These are phyloP conservation scores for Madurella fahalii DNA, from an alignment of 2,329 filamentous ascomycete genomes.

Conservation along the genomic window DNA sequence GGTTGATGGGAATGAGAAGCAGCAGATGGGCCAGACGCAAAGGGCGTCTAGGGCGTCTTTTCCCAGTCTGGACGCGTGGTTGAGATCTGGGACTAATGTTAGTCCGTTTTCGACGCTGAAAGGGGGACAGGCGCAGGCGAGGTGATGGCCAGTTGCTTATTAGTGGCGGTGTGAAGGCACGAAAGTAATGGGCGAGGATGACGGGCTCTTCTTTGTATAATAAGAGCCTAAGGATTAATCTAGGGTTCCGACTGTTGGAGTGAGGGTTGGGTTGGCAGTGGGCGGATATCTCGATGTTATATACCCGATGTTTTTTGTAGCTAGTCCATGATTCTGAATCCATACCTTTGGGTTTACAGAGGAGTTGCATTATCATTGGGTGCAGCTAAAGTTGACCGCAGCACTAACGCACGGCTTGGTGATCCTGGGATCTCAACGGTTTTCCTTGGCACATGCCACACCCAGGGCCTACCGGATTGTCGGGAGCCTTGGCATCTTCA, in stretches of 20 bases:
- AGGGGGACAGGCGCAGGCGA: neutral
- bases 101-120: slow-evolving; percentile 34
- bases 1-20: neutral
- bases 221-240: too few species aligned
- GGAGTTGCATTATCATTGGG: too few species aligned
- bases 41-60: slow-evolving; percentile 15
- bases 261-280: neutral
- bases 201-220: too few species aligned
- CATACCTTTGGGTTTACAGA: too few species aligned
- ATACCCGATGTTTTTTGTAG: neutral
- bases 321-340: too few species aligned
- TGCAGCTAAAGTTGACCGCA: neutral
- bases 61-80: slow-evolving; percentile 33
- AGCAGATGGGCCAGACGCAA: slow-evolving; percentile 4
- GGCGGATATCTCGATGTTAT: neutral
- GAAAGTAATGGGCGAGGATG: neutral
- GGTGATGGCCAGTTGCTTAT: too few species aligned
- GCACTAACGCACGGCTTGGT: neutral
- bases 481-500: too few species aligned
- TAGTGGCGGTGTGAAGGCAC: too few species aligned
- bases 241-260: neutral
- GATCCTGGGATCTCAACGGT: neutral
- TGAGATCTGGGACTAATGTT: slow-evolving; percentile 32
- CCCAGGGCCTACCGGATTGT: too few species aligned
- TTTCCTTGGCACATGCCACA: neutral